Evolutionary conservation across 2,329 filamentous ascomycete species (phyloP).

Genomic region (Triangularia setosa): DNA sequence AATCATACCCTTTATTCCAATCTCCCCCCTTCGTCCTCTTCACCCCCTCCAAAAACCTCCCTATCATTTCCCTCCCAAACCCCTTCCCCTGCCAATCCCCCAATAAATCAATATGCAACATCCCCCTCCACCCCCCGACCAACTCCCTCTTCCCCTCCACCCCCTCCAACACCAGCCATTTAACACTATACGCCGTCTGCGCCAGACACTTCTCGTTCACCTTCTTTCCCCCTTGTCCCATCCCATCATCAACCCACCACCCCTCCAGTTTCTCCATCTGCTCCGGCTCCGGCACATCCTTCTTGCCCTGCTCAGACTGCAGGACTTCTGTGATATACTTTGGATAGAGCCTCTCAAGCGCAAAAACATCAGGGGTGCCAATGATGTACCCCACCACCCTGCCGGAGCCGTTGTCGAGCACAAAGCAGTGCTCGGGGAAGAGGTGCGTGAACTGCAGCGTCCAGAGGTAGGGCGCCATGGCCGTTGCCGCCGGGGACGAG

Average conservation of each 20-base stretch:
- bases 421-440: slow-evolving; percentile 42
- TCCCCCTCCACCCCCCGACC: slow-evolving; percentile 36
- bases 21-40: slow-evolving; percentile 9
- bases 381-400: slow-evolving; percentile 48
- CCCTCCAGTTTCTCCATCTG: slow-evolving; percentile 31
- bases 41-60: slow-evolving; percentile 39
- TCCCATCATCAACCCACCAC: slow-evolving; percentile 22
- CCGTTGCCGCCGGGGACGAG: slow-evolving; percentile 32
- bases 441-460: slow-evolving; percentile 48
- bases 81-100: slow-evolving; percentile 39
- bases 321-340: slow-evolving; percentile 38
- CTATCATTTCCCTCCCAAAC: slow-evolving; percentile 43
- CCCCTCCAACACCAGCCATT: slow-evolving; percentile 37
- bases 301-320: slow-evolving; percentile 11
- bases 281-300: slow-evolving; percentile 27
- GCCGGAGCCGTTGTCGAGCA: slow-evolving; percentile 46
- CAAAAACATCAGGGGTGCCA: slow-evolving; percentile 41
- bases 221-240: background rate
- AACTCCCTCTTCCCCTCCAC: slow-evolving; percentile 35
- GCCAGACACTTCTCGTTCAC: slow-evolving; percentile 26
- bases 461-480: slow-evolving; percentile 48
- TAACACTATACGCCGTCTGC: slow-evolving; percentile 40
- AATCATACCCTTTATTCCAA: slow-evolving; percentile 25
- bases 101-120: slow-evolving; percentile 49
- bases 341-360: slow-evolving; percentile 37